Conservation (phyloP, 192 early-diverging fungal genomes). For the Coemansia sp. region DNA sequence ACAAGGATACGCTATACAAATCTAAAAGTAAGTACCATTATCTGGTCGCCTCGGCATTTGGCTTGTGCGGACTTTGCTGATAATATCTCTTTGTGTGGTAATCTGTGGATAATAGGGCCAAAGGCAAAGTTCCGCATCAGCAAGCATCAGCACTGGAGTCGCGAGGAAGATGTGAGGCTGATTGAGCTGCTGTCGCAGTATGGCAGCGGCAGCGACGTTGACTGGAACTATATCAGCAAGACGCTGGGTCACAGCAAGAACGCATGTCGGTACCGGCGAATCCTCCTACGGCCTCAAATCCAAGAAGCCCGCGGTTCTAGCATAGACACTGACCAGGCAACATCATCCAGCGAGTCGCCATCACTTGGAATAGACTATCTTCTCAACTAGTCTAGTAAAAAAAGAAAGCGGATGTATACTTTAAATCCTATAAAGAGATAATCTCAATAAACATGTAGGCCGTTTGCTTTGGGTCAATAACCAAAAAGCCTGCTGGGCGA, state of each 20-base stretch:
- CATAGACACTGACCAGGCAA: constrained; percentile 12
- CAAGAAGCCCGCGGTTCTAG: background rate
- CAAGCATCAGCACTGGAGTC: constrained; percentile 50
- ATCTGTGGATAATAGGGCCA: constrained; percentile 11
- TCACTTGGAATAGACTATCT: constrained; percentile 2
- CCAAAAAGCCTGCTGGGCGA: constrained; percentile 35
- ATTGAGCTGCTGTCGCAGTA: constrained; percentile 23
- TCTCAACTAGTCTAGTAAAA: background rate
- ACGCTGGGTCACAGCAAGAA: constrained; percentile 48
- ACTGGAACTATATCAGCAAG: constrained; percentile 50
- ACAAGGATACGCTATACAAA: constrained; percentile 12
- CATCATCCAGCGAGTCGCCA: constrained; percentile 10
- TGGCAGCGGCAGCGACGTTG: constrained; percentile 26
- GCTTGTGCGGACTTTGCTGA: background rate
- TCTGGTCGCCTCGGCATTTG: background rate
- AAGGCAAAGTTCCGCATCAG: constrained; percentile 46
- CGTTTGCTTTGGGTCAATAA: constrained; percentile 50
- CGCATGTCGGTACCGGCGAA: constrained; percentile 46
- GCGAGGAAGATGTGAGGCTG: constrained; percentile 29
- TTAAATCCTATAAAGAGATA: constrained; percentile 13
- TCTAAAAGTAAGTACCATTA: constrained; percentile 21
- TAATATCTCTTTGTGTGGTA: background rate
- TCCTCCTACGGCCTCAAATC: constrained; percentile 14
- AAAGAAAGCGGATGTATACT: background rate
- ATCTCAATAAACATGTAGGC: constrained; percentile 57